Evolutionary conservation across 768 basidiomycete genomes (phyloP).

Genomic region (Royoungia palumana): DNA sequence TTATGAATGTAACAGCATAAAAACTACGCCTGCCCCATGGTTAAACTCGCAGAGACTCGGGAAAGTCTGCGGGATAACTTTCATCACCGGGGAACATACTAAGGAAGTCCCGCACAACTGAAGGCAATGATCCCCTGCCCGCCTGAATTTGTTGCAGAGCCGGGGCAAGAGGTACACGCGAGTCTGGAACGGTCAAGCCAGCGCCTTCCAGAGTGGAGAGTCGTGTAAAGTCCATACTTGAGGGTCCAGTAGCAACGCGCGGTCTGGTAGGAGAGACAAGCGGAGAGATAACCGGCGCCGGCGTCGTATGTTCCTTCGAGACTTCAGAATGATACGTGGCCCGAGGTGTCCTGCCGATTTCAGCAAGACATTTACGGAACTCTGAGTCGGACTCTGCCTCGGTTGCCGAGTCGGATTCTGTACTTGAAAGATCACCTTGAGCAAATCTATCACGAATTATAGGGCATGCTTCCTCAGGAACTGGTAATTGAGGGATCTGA

Average conservation of each 20-base stretch:
- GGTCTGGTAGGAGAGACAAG: conserved; percentile 27
- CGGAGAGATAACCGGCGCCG: conserved; percentile 21
- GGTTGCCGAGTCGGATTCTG: conserved; percentile 27
- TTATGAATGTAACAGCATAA: not conserved
- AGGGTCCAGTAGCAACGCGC: conserved; percentile 3
- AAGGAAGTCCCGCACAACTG: conserved; percentile 30
- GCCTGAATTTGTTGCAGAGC: not conserved
- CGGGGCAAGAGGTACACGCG: not conserved
- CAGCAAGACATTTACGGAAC: conserved; percentile 18
- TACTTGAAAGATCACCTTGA: not conserved
- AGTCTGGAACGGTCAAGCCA: conserved; percentile 1
- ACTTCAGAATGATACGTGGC: not conserved
- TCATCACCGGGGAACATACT: conserved; percentile 34
- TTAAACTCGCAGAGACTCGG: conserved; percentile 26
- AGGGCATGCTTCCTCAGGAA: not conserved
- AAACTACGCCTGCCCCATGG: not conserved
- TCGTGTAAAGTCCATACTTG: not conserved
- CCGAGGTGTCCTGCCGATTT: conserved; percentile 12
- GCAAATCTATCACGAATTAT: not conserved
- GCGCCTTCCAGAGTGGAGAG: conserved; percentile 9
- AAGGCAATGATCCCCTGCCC: conserved; percentile 21
- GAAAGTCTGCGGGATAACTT: conserved; percentile 34
- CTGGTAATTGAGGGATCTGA: not conserved
- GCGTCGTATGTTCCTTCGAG: conserved; percentile 1
- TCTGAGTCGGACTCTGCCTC: conserved; percentile 34